Percentiles rank a stretch among this genome's conserved stretches.
phyloP scores from a whole-genome alignment of 352 stramenopile species.

The Globisporangium yorkense region DNA sequence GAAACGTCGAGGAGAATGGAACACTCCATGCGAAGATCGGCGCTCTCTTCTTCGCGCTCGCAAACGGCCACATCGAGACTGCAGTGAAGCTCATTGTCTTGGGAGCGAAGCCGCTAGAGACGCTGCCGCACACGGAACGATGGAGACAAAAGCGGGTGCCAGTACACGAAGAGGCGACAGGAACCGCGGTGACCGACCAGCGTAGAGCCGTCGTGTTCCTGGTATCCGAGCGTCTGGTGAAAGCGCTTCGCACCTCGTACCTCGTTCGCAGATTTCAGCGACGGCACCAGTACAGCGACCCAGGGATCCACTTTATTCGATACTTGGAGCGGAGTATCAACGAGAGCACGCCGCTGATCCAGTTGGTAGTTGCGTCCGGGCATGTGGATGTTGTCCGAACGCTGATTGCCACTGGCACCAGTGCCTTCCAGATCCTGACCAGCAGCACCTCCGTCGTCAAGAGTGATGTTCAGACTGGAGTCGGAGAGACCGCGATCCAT shows the following conservation, averaged over 20 bases:
- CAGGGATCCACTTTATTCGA: constrained; percentile 26
- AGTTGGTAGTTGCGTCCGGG: constrained; percentile 31
- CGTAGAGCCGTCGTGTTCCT: constrained; percentile 6
- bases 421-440: constrained; percentile 20
- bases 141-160: constrained; percentile 1
- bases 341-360: constrained; percentile 26
- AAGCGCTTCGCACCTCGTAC: constrained; percentile 13
- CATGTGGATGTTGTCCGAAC: constrained; percentile 23
- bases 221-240: constrained; percentile 20
- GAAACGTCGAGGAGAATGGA: background rate
- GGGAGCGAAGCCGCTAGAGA: constrained; percentile 38
- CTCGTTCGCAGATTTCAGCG: constrained; percentile 1
- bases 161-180: background rate
- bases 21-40: constrained; percentile 18
- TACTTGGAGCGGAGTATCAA: constrained; percentile 47
- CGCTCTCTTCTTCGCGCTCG: constrained; percentile 45
- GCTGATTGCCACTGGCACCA: constrained; percentile 42
- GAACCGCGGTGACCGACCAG: background rate
- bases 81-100: constrained; percentile 51
- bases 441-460: background rate
- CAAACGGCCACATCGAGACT: constrained; percentile 46
- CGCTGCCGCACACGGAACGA: constrained; percentile 28
- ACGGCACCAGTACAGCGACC: background rate
- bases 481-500: constrained; percentile 39
- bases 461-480: constrained; percentile 1